Evolutionary conservation across 495 filamentous ascomycete genomes (phyloP), one percentile per base, ranked within the genome.

Genomic region (Lasiosphaeria ovina): DNA sequence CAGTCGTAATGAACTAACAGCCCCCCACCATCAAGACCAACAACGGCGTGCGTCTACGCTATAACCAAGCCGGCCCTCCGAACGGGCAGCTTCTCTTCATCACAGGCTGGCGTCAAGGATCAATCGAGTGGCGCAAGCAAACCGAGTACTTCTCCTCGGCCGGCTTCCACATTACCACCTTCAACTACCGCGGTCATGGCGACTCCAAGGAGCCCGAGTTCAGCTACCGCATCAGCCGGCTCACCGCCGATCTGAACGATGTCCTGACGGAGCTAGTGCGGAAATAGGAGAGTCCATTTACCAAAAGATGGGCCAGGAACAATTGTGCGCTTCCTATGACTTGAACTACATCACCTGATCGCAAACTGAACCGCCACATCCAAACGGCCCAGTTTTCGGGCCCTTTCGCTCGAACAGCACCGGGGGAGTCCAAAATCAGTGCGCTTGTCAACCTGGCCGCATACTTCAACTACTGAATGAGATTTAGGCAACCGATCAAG

Each of bases 241-340:
- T 62, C 6, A 54, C 59, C 45, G 53, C 59, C 59, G 59, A 62
- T 36, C 59, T 62, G 11, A 57, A 62, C 59, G 59, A 62, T 47
- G 44, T 62, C 53, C 35, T 62, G 45, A 52, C 44, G 4, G 45
- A 62, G 16, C 59, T 62, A n/a, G n/a, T n/a, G n/a, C n/a, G n/a
- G n/a, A n/a, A n/a, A n/a, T n/a, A n/a, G n/a, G n/a, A n/a, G n/a
- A n/a, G n/a, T n/a, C n/a, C n/a, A n/a, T n/a, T n/a, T n/a, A n/a
- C n/a, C n/a, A n/a, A n/a, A n/a, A n/a, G n/a, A n/a, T n/a, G n/a
- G n/a, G n/a, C n/a, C n/a, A n/a, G n/a, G n/a, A n/a, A n/a, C n/a
- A n/a, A n/a, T n/a, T n/a, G n/a, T n/a, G n/a, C n/a, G n/a, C n/a
- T n/a, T n/a, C n/a, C n/a, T n/a, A n/a, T n/a, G n/a, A n/a, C n/a